phyloP scores from a whole-genome alignment of 2,329 filamentous ascomycete species.

The Fusarium lateritium region DNA sequence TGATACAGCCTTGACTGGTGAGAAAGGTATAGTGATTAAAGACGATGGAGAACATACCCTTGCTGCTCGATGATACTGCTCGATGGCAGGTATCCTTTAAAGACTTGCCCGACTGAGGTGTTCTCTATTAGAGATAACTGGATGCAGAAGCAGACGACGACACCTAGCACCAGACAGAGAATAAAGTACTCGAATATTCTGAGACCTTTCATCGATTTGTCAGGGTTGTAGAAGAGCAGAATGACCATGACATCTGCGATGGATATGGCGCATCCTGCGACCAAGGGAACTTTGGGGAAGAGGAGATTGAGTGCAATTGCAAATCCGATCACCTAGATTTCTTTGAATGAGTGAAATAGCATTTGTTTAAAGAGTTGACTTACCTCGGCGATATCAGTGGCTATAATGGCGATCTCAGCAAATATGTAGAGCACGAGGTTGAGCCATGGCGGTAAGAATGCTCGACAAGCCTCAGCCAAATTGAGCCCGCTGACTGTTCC shows the following conservation, averaged over 20 bases:
- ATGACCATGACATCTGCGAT: constrained; percentile 79
- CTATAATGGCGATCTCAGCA: constrained; percentile 77
- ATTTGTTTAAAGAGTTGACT: background rate
- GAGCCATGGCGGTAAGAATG: constrained; percentile 76
- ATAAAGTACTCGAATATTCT: constrained; percentile 77
- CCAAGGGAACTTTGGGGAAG: constrained; percentile 73
- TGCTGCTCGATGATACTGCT: constrained; percentile 69
- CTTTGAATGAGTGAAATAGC: too few relatives aligned
- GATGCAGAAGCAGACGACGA: constrained; percentile 79
- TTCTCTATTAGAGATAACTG: constrained; percentile 74
- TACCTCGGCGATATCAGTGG: constrained; percentile 77
- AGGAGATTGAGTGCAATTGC: constrained; percentile 79
- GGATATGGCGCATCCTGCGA: constrained; percentile 77
- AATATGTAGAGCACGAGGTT: constrained; percentile 73
- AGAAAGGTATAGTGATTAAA: background rate
- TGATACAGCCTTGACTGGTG: constrained; percentile 68
- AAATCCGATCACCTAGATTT: constrained; percentile 72
- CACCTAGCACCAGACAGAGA: constrained; percentile 73
- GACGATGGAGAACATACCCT: constrained; percentile 57
- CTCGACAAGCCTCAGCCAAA: constrained; percentile 75
- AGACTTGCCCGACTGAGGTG: constrained; percentile 70
- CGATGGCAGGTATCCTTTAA: constrained; percentile 76
- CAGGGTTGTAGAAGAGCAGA: constrained; percentile 75
- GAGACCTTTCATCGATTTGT: constrained; percentile 70
- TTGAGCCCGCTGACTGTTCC: constrained; percentile 79